phyloP scores from a whole-genome alignment of 2,329 filamentous ascomycete genomes.

The Penicillium thymicola region DNA sequence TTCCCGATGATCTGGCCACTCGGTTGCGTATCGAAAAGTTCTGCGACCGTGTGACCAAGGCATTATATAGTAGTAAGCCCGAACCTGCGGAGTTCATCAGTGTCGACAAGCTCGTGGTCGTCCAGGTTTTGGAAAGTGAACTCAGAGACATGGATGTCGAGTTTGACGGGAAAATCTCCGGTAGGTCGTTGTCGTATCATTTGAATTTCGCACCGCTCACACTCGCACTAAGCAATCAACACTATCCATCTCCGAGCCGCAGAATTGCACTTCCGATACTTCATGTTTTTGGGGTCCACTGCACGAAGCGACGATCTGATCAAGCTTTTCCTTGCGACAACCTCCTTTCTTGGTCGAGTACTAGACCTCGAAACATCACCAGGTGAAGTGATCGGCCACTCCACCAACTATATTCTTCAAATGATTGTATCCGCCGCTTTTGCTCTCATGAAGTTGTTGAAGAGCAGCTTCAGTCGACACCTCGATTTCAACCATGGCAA shows the following conservation, averaged over 20 bases:
- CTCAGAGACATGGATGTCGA: conserved; percentile 53
- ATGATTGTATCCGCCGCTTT: conserved; percentile 64
- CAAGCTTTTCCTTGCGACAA: conserved; percentile 46
- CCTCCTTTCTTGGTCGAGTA: conserved; percentile 45
- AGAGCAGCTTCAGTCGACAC: conserved; percentile 58
- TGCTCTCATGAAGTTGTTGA: conserved; percentile 61
- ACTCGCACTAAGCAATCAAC: conserved; percentile 37
- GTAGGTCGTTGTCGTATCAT: conserved; percentile 15
- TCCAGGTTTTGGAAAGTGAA: conserved; percentile 45
- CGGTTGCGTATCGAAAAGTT: conserved; percentile 57
- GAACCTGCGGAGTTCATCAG: conserved; percentile 50
- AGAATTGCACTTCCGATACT: conserved; percentile 45
- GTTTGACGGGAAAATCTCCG: conserved; percentile 37
- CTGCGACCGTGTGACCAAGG: conserved; percentile 55
- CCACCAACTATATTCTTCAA: conserved; percentile 61
- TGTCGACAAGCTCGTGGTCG: conserved; percentile 42
- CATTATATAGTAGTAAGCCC: conserved; percentile 55
- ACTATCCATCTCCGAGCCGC: conserved; percentile 47
- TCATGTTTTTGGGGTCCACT: conserved; percentile 46
- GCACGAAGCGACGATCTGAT: conserved; percentile 42
- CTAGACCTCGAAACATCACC: conserved; percentile 43
- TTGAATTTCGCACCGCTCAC: neutral
- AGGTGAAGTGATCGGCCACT: conserved; percentile 51
- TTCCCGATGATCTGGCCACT: conserved; percentile 50
- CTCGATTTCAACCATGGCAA: conserved; percentile 55